Base-by-base conservation (phyloP, 768 basidiomycete species). In the Termitomyces sp. region DNA sequence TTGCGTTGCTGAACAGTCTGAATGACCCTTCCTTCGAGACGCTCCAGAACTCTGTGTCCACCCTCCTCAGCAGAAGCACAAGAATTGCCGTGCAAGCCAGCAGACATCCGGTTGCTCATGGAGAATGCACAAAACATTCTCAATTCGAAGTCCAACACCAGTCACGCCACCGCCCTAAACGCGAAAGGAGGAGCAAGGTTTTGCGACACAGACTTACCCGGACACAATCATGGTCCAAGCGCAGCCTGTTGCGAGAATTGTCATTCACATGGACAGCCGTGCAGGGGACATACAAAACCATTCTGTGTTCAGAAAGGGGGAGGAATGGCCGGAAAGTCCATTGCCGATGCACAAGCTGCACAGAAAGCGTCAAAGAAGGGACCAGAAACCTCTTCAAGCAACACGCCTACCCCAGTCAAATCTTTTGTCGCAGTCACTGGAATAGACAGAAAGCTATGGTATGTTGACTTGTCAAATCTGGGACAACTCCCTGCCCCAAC, bases 241-340 rank as follows among this genome's bases (percentile, higher is more conserved):
- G 32, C 33, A 15, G 32, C 27, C n/a, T 35, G 38, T 20, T 68
- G 67, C n/a, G n/a, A n/a, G n/a, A n/a, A n/a, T n/a, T n/a, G n/a
- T n/a, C n/a, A n/a, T n/a, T n/a, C n/a, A n/a, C 42, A 46, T 13
- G 31, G 50, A 35, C 20, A 31, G 13, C 42, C 36, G 7, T 32
- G 43, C 7, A 16, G 52, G 0, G 52, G 56, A 1, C 66, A 67
- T 35, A 56, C 46, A 5, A 31, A 38, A 3, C 29, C 58, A n/a
- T n/a, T n/a, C n/a, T n/a, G n/a, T n/a, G n/a, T n/a, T n/a, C n/a
- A n/a, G n/a, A n/a, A n/a, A n/a, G n/a, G n/a, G n/a, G n/a, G n/a
- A n/a, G n/a, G n/a, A n/a, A n/a, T n/a, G n/a, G n/a, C n/a, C n/a
- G n/a, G n/a, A n/a, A n/a, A n/a, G n/a, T n/a, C n/a, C n/a, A n/a